These are phyloP conservation scores for Rubus parviflorus DNA, from an alignment of 306 rosid genomes.

Conservation along the genomic window DNA sequence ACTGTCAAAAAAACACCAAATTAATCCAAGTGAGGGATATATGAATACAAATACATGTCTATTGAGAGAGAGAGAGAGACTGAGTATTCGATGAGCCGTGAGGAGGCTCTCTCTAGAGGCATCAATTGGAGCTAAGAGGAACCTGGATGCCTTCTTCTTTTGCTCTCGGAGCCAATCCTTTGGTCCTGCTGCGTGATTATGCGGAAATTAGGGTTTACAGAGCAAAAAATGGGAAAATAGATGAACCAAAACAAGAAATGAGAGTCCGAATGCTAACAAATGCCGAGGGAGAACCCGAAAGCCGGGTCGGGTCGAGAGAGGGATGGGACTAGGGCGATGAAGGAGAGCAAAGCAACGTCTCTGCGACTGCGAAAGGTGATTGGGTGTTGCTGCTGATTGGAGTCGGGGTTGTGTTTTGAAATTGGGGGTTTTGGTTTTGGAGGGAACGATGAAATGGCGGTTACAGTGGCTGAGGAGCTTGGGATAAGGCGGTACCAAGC, in stretches of 20 bases:
- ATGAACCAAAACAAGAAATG: conserved; percentile 2
- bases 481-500: conserved; percentile 40
- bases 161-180: conserved; percentile 93
- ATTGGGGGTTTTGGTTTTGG: conserved; percentile 46
- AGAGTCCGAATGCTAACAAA: conserved; percentile 44
- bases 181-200: conserved; percentile 73
- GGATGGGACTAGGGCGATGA: conserved; percentile 42
- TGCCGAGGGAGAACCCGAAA: conserved; percentile 69
- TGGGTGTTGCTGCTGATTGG: conserved; percentile 14
- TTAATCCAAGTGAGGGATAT: conserved; percentile 6
- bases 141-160: conserved; percentile 78
- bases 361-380: conserved; percentile 43
- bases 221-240: neutral
- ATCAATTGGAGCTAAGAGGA: conserved; percentile 78
- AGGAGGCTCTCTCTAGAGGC: conserved; percentile 81
- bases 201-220: conserved; percentile 40
- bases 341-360: conserved; percentile 48
- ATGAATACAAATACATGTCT: neutral
- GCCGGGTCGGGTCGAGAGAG: conserved; percentile 43
- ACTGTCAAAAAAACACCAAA: conserved; percentile 31
- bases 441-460: conserved; percentile 50
- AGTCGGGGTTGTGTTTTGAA: conserved; percentile 33
- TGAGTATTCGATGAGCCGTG: conserved; percentile 55
- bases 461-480: conserved; percentile 21
- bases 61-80: conserved; percentile 33